Evolutionary conservation across 495 filamentous ascomycete genomes (phyloP), one percentile per base, ranked within the genome.

Genomic region (Talaromyces ruber): DNA sequence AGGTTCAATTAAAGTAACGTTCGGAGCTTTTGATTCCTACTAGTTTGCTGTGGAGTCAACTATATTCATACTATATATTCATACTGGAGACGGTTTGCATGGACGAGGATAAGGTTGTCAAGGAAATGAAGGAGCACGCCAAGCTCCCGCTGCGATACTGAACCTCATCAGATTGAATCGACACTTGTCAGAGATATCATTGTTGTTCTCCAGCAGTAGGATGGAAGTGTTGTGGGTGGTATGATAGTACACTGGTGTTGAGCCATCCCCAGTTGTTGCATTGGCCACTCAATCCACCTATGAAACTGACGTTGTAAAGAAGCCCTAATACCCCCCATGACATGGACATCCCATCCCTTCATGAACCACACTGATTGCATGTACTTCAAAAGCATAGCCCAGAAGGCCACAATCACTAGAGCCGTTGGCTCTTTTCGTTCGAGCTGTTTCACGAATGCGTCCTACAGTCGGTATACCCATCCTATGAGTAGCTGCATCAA

Each of bases 271-370:
- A 39, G 11, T n/a, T 62, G 45, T 24, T 63, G 18, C 54, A 50
- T 39, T 14, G 72, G 73, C 74, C 74, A 80, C 43, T 66, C 63
- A 53, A 78, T 65, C 70, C 69, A 73, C 18, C 24, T 32, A 4
- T 67, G 64, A 64, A 67, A 73, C 0, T 67, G 69, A 1, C 7
- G 6, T 2, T 47, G 57, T 14, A 79, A 58, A 28, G 59, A 70
- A 3, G 30, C 50, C 16, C 58, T 60, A 58, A 78, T 67, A 21
- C 72, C 72, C 11, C 14, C 26, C 1, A 79, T 47, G n/a, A 80
- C 71, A 71, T 74, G 73, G 25, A 59, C 62, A 54, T 74, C 71
- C 74, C 76, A 77, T 2, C 70, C 74, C 7, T 63, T 26, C 68
- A 47, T 47, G 0, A 47, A 76, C 77, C 75, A 79, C 0, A 64